Percentiles rank a stretch among this genome's conserved stretches.
Evolutionary conservation across 2,329 filamentous ascomycete genomes (phyloP).

Genomic region (Rutstroemia sp.): DNA sequence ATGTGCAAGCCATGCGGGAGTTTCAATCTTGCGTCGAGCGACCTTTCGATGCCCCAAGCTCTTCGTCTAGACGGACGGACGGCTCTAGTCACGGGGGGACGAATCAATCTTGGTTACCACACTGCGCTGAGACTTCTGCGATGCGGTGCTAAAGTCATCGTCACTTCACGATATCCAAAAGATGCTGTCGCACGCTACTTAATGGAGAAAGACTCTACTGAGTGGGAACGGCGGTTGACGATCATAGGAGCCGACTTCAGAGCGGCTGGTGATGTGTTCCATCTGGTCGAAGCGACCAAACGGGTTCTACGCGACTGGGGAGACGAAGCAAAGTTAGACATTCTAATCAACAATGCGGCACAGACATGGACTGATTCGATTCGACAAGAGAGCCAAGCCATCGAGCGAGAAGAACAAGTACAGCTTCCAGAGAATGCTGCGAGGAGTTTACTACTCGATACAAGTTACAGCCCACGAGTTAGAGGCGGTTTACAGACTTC

Average conservation of each 20-base stretch:
- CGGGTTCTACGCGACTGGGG: neutral
- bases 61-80: slow-evolving; percentile 11
- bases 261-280: neutral
- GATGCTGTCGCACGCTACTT: slow-evolving; percentile 12
- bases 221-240: slow-evolving; percentile 8
- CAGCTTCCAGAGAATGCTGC: neutral
- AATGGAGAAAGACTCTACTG: slow-evolving; percentile 6
- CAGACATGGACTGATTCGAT: slow-evolving; percentile 16
- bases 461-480: neutral
- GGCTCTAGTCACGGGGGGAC: slow-evolving; percentile 14
- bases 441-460: neutral
- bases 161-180: slow-evolving; percentile 13
- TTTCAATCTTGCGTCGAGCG: slow-evolving; percentile 15
- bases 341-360: slow-evolving; percentile 17
- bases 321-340: slow-evolving; percentile 9
- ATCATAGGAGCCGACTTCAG: slow-evolving; percentile 8
- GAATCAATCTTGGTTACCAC: slow-evolving; percentile 14
- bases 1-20: slow-evolving; percentile 14
- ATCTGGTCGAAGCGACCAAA: neutral
- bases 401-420: slow-evolving; percentile 7
- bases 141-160: slow-evolving; percentile 15
- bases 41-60: slow-evolving; percentile 12
- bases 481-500: neutral
- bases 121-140: slow-evolving; percentile 12
- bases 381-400: slow-evolving; percentile 8